Conservation (phyloP, 176 grass and related monocot species). For the Cymbopogon citratus region DNA sequence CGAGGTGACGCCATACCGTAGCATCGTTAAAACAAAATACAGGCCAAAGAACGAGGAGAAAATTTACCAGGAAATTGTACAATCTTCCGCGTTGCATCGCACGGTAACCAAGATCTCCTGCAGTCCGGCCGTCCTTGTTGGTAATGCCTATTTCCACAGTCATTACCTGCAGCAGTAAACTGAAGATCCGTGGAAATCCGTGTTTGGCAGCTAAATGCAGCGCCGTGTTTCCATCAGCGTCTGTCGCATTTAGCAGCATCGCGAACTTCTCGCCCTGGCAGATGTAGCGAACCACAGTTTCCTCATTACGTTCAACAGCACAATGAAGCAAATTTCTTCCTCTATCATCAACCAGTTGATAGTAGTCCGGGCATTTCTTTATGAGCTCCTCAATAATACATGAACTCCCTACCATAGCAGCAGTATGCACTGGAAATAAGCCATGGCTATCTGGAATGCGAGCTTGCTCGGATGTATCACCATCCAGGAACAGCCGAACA, state of each 20-base stretch:
- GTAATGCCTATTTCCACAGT: neutral
- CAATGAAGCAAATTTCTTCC: conserved; percentile 43
- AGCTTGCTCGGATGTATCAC: neutral
- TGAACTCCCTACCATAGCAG: neutral
- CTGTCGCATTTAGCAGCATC: neutral
- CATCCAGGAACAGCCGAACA: neutral
- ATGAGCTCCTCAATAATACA: neutral
- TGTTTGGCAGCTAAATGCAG: conserved; percentile 30
- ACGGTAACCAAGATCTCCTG: neutral
- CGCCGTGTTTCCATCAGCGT: conserved; percentile 34
- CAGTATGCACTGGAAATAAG: conserved; percentile 23
- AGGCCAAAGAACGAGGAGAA: too few relatives aligned
- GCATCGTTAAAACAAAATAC: too few relatives aligned
- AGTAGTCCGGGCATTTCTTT: neutral
- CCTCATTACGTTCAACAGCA: neutral
- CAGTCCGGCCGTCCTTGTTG: conserved; percentile 16
- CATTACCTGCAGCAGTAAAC: neutral
- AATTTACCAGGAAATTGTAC: neutral
- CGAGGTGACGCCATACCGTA: too few relatives aligned
- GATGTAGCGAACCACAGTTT: neutral
- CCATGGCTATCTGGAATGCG: conserved; percentile 14
- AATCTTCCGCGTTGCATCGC: accelerated
- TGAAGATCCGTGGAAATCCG: neutral
- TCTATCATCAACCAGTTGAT: neutral
- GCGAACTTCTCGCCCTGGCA: neutral